Conservation (phyloP, 2,329 filamentous ascomycete genomes). For the Raffaelea deltoideospora region DNA sequence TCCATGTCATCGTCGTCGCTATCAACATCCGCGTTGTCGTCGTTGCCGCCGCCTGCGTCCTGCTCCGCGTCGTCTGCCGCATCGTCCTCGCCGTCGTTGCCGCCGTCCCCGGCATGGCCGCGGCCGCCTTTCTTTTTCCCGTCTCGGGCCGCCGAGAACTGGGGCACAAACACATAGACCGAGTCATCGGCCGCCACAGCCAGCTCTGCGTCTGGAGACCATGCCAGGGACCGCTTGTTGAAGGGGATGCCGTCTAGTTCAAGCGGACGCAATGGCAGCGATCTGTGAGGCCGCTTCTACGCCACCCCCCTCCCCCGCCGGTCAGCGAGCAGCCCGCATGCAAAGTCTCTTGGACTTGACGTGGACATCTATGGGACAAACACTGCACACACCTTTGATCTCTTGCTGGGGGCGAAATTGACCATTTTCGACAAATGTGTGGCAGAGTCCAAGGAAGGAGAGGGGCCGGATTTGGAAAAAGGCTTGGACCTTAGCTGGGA, state of each 20-base stretch:
- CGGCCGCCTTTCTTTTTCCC: no score
- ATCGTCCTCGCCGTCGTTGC: conserved; percentile 14
- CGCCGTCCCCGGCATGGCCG: conserved; percentile 6
- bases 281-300: conserved; percentile 3
- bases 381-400: no score
- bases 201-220: conserved; percentile 43
- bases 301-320: no score
- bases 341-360: no score
- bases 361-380: no score
- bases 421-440: no score
- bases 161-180: conserved; percentile 33
- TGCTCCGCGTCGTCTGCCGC: conserved; percentile 8
- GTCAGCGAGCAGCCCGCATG: background rate
- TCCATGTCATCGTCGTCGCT: conserved; percentile 9
- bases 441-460: no score
- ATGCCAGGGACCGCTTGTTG: conserved; percentile 25
- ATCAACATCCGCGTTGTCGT: conserved; percentile 5
- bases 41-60: conserved; percentile 11
- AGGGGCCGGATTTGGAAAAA: no score
- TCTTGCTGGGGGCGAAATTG: no score
- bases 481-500: no score
- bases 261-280: conserved; percentile 24
- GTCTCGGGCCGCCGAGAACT: conserved; percentile 20
- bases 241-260: conserved; percentile 15
- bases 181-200: conserved; percentile 42